Base-by-base conservation (phyloP, 2,329 filamentous ascomycete species). In the Tolypocladium paradoxum region DNA sequence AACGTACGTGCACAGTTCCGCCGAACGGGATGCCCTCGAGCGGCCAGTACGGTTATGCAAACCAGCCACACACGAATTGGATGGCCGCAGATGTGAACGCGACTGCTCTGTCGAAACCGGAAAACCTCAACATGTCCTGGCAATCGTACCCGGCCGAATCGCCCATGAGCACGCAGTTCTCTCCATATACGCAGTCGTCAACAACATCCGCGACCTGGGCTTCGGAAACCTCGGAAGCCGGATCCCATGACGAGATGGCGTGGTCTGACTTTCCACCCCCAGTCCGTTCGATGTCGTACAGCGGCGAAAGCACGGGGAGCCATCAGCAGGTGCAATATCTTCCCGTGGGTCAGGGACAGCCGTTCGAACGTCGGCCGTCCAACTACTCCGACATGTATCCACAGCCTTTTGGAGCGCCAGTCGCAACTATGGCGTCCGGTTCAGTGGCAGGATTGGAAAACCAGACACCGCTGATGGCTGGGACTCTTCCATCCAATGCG, bases 101-200 rank as follows among this genome's bases (percentile, higher is more conserved):
- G 14, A 67, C 62, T 55, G 61, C 70, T 20, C 57, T 62, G n/a
- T 68, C 73, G 14, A 76, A 75, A 54, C 62, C 72, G 9, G 66
- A 66, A 38, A 74, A 76, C 29, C 57, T 75, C 55, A 72, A 67
- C 54, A 57, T 69, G 11, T 67, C 70, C 14, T 83, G 79, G 80
- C 68, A 73, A 55, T 64, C 71, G 7, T 79, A 76, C 58, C 63
- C 75, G 11, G 69, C 75, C 43, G 77, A 78, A 40, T 74, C 78
- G 8, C 73, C 77, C 11, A 68, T 79, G 35, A 74, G 74, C 4
- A 69, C 76, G 0, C 74, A 73, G 3, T 77, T 76, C 55, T 75
- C 77, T 6, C 71, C 76, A 2, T 81, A 78, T 59, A 67, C 71
- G 6, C 69, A 72, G 24, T 69, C 73, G 43, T 65, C 67, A 1